Conservation (phyloP, 805 yeast genomes). For the Zygoascus ofunaensis region DNA sequence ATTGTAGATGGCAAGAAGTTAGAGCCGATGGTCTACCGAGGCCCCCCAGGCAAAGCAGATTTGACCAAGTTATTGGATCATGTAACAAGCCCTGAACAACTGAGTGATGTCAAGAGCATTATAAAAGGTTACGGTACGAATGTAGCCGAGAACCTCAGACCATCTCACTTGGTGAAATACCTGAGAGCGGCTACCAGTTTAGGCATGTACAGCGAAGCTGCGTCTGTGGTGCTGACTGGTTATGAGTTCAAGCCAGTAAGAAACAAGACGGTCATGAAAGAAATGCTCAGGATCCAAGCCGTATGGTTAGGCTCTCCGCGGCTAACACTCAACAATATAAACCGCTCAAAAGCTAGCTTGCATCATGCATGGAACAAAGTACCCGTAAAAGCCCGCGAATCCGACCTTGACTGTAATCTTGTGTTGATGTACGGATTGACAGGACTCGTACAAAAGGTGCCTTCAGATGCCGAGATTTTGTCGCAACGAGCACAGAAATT, state of each 20-base stretch:
- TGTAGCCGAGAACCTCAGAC: slow-evolving; percentile 12
- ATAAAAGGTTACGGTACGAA: slow-evolving; percentile 16
- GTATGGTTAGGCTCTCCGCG: background rate
- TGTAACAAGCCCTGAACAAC: slow-evolving; percentile 16
- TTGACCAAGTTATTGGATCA: slow-evolving; percentile 14
- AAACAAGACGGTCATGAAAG: slow-evolving; percentile 2
- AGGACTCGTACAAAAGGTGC: background rate
- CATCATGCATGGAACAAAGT: slow-evolving; percentile 1
- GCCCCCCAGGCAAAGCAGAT: slow-evolving; percentile 20
- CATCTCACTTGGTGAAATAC: slow-evolving; percentile 16
- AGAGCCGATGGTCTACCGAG: slow-evolving; percentile 20
- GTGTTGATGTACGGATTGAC: background rate
- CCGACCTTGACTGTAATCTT: slow-evolving; percentile 1
- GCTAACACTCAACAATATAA: background rate
- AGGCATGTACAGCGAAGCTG: slow-evolving; percentile 16
- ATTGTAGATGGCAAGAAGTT: slow-evolving; percentile 15
- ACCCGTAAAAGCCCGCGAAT: slow-evolving; percentile 1
- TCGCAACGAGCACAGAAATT: background rate
- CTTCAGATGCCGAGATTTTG: background rate
- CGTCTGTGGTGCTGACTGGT: slow-evolving; percentile 1
- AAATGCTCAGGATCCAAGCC: slow-evolving; percentile 4
- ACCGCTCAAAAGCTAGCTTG: background rate
- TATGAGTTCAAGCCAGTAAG: slow-evolving; percentile 3
- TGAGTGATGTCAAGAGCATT: slow-evolving; percentile 11
- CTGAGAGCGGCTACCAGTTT: slow-evolving; percentile 20